Base-by-base conservation (phyloP, 495 filamentous ascomycete species). In the Penicillium daleae region DNA sequence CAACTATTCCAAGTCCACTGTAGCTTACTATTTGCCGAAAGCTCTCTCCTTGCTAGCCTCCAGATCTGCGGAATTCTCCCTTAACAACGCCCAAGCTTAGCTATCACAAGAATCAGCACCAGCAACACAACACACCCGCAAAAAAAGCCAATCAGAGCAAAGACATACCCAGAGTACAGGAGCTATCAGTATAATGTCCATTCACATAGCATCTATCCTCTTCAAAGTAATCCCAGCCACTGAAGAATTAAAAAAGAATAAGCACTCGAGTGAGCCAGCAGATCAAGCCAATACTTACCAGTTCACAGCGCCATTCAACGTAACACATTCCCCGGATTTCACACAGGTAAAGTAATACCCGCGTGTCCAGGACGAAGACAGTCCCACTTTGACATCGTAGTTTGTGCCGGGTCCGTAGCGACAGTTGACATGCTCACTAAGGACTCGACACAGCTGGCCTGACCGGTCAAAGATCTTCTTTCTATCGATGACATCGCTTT, bases 171-270 rank as follows among this genome's bases (percentile, higher is more conserved):
- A 50, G 7, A 17, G 46, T 50, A 10, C 46, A 50, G 13, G 46
- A 50, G 24, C 46, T 29, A 13, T 50, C 46, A 50, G 46, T 50
- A 17, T 50, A 50, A 13, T 50, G 46, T 5, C 46, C 46, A n/a
- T 8, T 50, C 3, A 50, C 46, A n/a, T 50, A 50, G 46, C 46
- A 50, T 6, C 15, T 50, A 26, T 50, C 46, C 46, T 50, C 46
- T n/a, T 50, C 46, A n/a, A 50, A 50, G 13, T 50, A 50, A 29
- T 50, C 46, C 46, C 46, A 50, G 26, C 46, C 46, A 50, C 46
- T 50, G 6, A 8, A 6, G 19, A 6, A 9, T 42, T 42, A n/a
- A 4, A 2, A 19, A 40, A 17, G 3, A 19, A 40, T 5, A 40
- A 17, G 2, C 3, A 40, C n/a, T 39, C 15, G 15, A 48, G 10